Base-by-base conservation (phyloP, 2,329 filamentous ascomycete species). In the Fusarium goolgardi region DNA sequence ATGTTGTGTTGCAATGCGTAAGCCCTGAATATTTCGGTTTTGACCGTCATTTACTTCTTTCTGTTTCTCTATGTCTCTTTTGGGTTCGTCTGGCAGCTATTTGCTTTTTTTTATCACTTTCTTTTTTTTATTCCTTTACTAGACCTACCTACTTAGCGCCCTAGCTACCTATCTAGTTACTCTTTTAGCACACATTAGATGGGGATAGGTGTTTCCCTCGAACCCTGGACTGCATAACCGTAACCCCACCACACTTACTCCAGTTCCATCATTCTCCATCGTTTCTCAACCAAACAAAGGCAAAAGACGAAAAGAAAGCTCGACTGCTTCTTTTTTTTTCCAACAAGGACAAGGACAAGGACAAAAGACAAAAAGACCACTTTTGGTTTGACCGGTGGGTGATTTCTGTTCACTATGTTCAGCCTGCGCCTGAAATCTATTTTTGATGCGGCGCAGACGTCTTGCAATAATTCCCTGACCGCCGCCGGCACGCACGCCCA, bases 201-300 rank as follows among this genome's bases (percentile, higher is more conserved):
- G 57, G 59, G 49, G 40, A 45, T 52, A 57, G 59, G 52, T 59
- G 59, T 47, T 65, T 47, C 40, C 40, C 32, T 71, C 16, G 32
- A 45, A 70, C 63, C 62, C 65, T 64, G 45, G 67, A 67, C 66
- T 65, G 71, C 71, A 71, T 73, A 63, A 61, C 63, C 57, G 46
- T 43, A 61, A 68, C 71, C 71, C 71, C 71, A 73, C 71, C 67
- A 72, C 71, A 71, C 66, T 68, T 56, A 43, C 45, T 64, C 35
- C 47, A n/a, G 37, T 29, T 53, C 35, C 15, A 62, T 67, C 56
- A 46, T 40, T 47, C 44, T 55, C 47, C 47, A 57, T 55, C 39
- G 52, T 53, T 52, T 45, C 53, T 59, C 44, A 69, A 44, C 55
- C 40, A 51, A 51, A 53, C 65, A 61, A 44, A 65, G 65, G 47